These are phyloP conservation scores for Neospermospora avenae DNA, from an alignment of 2,329 filamentous ascomycete species.

Conservation along the genomic window DNA sequence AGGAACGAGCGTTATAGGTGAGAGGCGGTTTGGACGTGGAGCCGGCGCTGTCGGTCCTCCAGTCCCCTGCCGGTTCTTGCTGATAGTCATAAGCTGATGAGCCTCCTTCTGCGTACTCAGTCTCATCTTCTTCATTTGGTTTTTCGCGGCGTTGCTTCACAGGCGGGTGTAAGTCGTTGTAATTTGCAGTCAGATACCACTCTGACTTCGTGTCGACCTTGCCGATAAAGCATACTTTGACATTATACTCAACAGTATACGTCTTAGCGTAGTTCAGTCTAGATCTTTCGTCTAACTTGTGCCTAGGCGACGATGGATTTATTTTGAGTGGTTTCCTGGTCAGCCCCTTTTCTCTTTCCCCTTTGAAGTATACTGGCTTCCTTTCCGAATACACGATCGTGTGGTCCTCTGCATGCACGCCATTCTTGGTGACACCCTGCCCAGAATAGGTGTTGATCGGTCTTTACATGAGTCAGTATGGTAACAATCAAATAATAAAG, in stretches of 20 bases:
- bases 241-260: slow-evolving; percentile 29
- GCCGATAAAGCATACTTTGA: slow-evolving; percentile 27
- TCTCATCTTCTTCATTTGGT: background rate
- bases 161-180: slow-evolving; percentile 10
- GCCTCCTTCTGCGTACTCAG: background rate
- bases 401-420: slow-evolving; percentile 18
- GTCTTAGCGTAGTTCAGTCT: slow-evolving; percentile 28
- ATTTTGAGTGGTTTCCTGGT: slow-evolving; percentile 5
- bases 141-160: background rate
- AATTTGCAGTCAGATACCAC: slow-evolving; percentile 7
- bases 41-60: background rate
- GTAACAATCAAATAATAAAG: no score
- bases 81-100: background rate
- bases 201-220: slow-evolving; percentile 10
- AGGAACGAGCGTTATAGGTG: no score
- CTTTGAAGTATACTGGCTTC: background rate
- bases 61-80: background rate
- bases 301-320: background rate
- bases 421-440: slow-evolving; percentile 16
- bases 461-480: slow-evolving; percentile 9
- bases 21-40: no score
- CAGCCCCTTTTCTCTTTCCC: background rate
- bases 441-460: slow-evolving; percentile 24
- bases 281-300: slow-evolving; percentile 7
- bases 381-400: slow-evolving; percentile 14